Conservation (phyloP, 495 filamentous ascomycete species). For the Jackrogersella multiformis region DNA sequence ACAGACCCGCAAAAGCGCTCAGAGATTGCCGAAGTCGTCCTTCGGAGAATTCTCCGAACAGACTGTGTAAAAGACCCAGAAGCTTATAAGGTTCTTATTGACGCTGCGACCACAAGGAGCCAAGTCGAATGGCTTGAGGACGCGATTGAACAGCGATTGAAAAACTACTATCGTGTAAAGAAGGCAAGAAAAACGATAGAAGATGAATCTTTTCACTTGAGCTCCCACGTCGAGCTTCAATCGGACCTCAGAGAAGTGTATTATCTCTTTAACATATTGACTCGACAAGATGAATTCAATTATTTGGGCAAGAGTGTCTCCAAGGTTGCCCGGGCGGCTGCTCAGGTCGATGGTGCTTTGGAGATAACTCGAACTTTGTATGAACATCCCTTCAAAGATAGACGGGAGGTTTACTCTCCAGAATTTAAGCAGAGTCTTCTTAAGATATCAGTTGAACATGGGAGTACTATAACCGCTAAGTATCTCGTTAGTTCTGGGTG, state of each 20-base stretch:
- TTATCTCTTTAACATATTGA: not conserved
- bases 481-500: too few relatives aligned
- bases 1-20: not conserved
- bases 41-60: not conserved
- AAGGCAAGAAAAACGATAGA: not conserved
- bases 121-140: not conserved
- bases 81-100: not conserved
- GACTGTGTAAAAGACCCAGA: not conserved
- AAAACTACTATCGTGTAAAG: not conserved
- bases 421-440: too few relatives aligned
- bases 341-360: not conserved
- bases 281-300: not conserved
- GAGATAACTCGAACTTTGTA: not conserved
- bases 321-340: not conserved
- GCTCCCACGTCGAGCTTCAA: not conserved
- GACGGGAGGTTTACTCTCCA: too few relatives aligned
- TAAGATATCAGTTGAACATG: too few relatives aligned
- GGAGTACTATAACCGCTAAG: too few relatives aligned
- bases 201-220: too few relatives aligned
- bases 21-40: not conserved
- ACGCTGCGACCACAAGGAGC: not conserved
- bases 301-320: not conserved
- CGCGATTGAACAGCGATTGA: not conserved
- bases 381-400: not conserved
- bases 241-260: not conserved